These are phyloP conservation scores for Aspergillus sergii DNA, from an alignment of 2,329 filamentous ascomycete species.

Conservation along the genomic window DNA sequence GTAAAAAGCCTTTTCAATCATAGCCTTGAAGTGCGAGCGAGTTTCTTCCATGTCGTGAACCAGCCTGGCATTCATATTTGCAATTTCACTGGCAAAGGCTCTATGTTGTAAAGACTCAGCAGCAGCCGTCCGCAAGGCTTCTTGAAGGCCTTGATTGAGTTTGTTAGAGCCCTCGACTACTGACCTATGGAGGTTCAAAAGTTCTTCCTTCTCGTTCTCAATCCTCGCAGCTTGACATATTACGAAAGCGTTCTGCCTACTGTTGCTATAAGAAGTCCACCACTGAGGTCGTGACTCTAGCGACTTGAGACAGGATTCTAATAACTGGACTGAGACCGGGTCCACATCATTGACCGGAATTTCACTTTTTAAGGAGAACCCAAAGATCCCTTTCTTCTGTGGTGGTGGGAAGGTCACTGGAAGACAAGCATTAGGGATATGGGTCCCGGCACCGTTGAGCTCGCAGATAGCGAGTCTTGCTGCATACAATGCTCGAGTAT, in stretches of 20 bases:
- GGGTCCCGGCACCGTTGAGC: constrained; percentile 54
- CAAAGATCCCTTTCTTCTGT: constrained; percentile 31
- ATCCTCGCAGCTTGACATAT: constrained; percentile 64
- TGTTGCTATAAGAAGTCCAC: constrained; percentile 68
- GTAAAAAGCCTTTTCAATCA: constrained; percentile 29
- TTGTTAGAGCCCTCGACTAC: constrained; percentile 40
- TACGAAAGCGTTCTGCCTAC: constrained; percentile 60
- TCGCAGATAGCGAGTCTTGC: constrained; percentile 67
- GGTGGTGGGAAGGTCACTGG: constrained; percentile 48
- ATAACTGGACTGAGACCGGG: constrained; percentile 24
- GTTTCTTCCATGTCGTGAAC: constrained; percentile 36
- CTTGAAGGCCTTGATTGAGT: constrained; percentile 37
- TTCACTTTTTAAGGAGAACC: constrained; percentile 25
- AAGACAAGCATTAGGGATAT: constrained; percentile 55
- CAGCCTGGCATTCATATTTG: constrained; percentile 34
- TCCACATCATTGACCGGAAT: constrained; percentile 20
- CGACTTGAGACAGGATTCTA: constrained; percentile 56
- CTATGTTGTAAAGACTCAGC: constrained; percentile 33
- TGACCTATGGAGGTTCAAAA: constrained; percentile 43
- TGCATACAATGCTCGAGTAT: constrained; percentile 60
- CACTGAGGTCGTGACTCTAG: constrained; percentile 58
- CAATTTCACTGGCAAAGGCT: constrained; percentile 35
- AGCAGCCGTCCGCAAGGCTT: constrained; percentile 35
- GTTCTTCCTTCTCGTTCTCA: constrained; percentile 58
- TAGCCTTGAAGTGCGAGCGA: constrained; percentile 24